Evolutionary conservation across 2,329 filamentous ascomycete species (phyloP), one percentile per base, ranked within the genome.

Genomic region (Diaporthe vaccinii): DNA sequence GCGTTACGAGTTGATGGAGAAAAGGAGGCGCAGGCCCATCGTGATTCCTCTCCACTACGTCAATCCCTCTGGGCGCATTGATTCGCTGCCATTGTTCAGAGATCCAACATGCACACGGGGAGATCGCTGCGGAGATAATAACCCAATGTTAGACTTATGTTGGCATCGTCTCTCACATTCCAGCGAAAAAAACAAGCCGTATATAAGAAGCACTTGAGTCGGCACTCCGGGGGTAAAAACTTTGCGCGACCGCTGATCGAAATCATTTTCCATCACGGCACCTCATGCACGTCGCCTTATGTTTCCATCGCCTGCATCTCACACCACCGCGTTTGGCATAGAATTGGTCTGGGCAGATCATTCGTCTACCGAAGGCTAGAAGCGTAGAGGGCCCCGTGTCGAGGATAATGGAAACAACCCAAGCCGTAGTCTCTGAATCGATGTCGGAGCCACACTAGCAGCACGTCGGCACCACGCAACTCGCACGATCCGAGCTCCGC

Each of bases 121-220:
- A 51, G 44, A 51, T 68, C 62, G 28, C 20, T 36, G 61, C 62
- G 62, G 62, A 67, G 62, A 51, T 36, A 39, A 68, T 68, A 68
- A 68, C 62, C 53, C 12, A 51, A 51, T 49, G 28, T 67, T 34
- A 49, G 44, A 49, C 15, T 39, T 68, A 53, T 53, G 28, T 49
- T 68, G 62, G 46, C 28, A 68, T 36, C 62, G 28, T 22, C 10
- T 53, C 22, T 68, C 62, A 68, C 62, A 53, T 25, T 36, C 61
- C 44, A 49, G 12, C 14, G 61, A 28, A 49, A 34, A 57, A 67
- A 31, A 15, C 28, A 68, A 36, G 44, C 28, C 44, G 7, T 68
- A 53, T 68, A 68, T 68, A 68, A 68, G 14, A 68, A 68, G 65
- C 65, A 53, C 65, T 68, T 68, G 65, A 68, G 65, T 68, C 46